These are phyloP conservation scores for Macadamia integrifolia DNA, from an alignment of 164 flowering plant species.

Conservation along the genomic window DNA sequence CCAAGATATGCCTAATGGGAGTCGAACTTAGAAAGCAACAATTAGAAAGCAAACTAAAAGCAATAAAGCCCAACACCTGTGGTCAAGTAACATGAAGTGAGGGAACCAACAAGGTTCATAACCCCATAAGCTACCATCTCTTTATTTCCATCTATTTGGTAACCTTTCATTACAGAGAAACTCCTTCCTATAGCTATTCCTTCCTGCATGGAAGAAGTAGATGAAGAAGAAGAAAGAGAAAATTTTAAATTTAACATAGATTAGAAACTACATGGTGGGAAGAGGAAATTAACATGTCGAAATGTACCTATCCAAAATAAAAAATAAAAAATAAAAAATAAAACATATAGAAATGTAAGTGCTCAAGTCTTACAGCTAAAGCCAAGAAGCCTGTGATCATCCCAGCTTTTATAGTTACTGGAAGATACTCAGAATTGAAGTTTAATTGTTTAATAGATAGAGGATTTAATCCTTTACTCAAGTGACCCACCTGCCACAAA, in stretches of 20 bases:
- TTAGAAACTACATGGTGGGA: neutral
- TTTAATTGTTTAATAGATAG: slow-evolving; percentile 40
- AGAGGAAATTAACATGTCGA: neutral
- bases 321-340: too few species aligned
- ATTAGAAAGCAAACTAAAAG: neutral
- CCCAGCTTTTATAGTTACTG: slow-evolving; percentile 47
- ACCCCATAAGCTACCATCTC: slow-evolving; percentile 91
- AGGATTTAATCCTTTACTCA: slow-evolving; percentile 73
- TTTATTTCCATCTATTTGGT: slow-evolving; percentile 84
- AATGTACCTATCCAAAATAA: too few species aligned
- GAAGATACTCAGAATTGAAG: slow-evolving; percentile 42
- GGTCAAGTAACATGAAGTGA: slow-evolving; percentile 84
- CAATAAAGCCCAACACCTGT: slow-evolving; percentile 42
- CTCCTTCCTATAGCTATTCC: slow-evolving; percentile 91
- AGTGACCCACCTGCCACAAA: slow-evolving; percentile 56
- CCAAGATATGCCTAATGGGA: too few species aligned
- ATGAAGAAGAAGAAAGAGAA: neutral
- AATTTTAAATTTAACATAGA: neutral
- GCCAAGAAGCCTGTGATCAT: slow-evolving; percentile 58
- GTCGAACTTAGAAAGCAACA: too few species aligned
- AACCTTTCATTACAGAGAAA: slow-evolving; percentile 59
- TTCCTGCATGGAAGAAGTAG: slow-evolving; percentile 42
- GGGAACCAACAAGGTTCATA: slow-evolving; percentile 90
- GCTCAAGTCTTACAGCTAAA: slow-evolving; percentile 49
- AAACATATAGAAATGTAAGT: too few species aligned